Evolutionary conservation across 345 rosid species (phyloP).

Genomic region (Lagerstroemia speciosa): DNA sequence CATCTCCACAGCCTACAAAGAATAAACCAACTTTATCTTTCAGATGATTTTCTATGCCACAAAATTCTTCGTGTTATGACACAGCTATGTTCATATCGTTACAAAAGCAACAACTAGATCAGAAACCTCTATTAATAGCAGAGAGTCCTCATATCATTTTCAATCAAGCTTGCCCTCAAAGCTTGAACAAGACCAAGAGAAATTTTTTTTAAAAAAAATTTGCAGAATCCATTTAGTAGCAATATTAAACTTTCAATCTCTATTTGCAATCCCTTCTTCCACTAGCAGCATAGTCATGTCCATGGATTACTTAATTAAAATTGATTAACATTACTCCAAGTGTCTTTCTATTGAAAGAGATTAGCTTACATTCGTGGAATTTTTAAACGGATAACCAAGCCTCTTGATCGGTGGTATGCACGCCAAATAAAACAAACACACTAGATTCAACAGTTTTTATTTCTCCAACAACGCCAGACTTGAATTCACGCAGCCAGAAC

Average conservation of each 20-base stretch:
- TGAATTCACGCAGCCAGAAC: too few species aligned
- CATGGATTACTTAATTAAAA: not conserved
- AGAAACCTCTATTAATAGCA: not conserved
- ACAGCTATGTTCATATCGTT: not conserved
- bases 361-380: too few species aligned
- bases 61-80: not conserved
- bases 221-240: not conserved
- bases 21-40: not conserved
- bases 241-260: not conserved
- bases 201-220: too few species aligned
- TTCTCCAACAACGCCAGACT: not conserved
- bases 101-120: not conserved
- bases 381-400: too few species aligned
- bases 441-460: not conserved
- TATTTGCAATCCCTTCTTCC: not conserved
- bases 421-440: not conserved
- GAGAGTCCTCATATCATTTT: not conserved
- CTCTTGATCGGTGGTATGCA: not conserved
- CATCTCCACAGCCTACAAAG: conserved; percentile 37
- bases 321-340: too few species aligned
- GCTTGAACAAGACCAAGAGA: too few species aligned
- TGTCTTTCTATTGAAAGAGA: too few species aligned
- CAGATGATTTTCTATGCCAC: not conserved
- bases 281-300: not conserved
- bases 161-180: not conserved